These are phyloP conservation scores for Podospora australis DNA, from an alignment of 495 filamentous ascomycete genomes.

Conservation along the genomic window DNA sequence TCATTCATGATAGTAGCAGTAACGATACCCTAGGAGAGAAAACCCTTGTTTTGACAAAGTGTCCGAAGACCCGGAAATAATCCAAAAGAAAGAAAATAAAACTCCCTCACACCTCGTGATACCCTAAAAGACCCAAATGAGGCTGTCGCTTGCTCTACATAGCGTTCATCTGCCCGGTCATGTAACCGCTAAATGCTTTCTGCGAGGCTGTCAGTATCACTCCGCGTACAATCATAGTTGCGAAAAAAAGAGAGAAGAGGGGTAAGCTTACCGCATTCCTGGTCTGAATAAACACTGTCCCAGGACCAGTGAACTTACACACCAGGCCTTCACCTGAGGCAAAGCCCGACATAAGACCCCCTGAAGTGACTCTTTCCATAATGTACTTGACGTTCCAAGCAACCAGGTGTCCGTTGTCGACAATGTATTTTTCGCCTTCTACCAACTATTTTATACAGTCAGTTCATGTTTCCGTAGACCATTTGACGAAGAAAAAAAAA, in stretches of 20 bases:
- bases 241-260: neutral
- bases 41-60: too few species aligned
- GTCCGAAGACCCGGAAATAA: too few species aligned
- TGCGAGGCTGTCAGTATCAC: conserved; percentile 16
- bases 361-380: conserved; percentile 80
- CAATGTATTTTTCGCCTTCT: conserved; percentile 76
- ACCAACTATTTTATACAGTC: conserved; percentile 45
- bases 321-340: conserved; percentile 80
- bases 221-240: neutral
- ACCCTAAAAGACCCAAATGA: too few species aligned
- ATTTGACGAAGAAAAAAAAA: neutral
- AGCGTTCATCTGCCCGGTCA: conserved; percentile 32
- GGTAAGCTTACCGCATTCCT: conserved; percentile 64
- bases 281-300: conserved; percentile 90
- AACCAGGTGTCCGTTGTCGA: conserved; percentile 94
- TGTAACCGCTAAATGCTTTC: conserved; percentile 41
- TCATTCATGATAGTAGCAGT: too few species aligned
- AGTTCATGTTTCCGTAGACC: neutral
- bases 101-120: too few species aligned
- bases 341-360: conserved; percentile 77
- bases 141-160: too few species aligned
- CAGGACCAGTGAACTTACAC: conserved; percentile 89
- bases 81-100: too few species aligned
- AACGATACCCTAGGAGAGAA: too few species aligned
- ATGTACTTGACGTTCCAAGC: conserved; percentile 96